Percentiles rank a stretch among this genome's conserved stretches.
Conservation (phyloP, 225 moss, liverwort and hornwort genomes). For the Pseudoscleropodium purum region DNA sequence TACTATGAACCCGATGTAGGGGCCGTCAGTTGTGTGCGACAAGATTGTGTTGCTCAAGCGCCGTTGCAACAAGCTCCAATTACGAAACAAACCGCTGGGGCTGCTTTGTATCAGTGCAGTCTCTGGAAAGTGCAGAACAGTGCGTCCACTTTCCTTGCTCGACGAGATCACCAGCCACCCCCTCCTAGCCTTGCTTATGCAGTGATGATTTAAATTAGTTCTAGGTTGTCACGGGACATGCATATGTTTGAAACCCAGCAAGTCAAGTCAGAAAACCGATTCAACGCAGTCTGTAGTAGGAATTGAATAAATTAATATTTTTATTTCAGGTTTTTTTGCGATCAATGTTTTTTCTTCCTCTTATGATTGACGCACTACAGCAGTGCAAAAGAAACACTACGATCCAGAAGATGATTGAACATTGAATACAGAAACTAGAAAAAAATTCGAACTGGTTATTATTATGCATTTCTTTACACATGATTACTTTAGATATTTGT, state of each 20-base stretch:
- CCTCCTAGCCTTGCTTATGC: constrained; percentile 66
- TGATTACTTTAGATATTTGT: not conserved
- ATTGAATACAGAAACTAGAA: not conserved
- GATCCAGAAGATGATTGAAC: not conserved
- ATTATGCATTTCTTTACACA: not conserved
- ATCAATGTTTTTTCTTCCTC: not conserved
- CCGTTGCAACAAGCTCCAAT: constrained; percentile 66
- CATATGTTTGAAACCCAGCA: not conserved
- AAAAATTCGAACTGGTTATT: too few relatives aligned
- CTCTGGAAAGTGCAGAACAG: constrained; percentile 92
- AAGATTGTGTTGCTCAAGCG: constrained; percentile 61
- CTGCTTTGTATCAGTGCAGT: constrained; percentile 84
- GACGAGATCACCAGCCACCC: constrained; percentile 74
- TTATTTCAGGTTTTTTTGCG: not conserved
- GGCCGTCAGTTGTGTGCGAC: constrained; percentile 59
- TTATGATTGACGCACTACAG: not conserved
- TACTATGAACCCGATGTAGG: constrained; percentile 79
- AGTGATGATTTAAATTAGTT: constrained; percentile 19
- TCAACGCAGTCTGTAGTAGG: not conserved
- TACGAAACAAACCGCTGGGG: constrained; percentile 53
- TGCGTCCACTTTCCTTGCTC: constrained; percentile 76
- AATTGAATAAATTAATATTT: not conserved
- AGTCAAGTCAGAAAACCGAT: not conserved
- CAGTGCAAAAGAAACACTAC: not conserved
- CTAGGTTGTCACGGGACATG: not conserved